Evolutionary conservation across 805 yeast species (phyloP), one percentile per base, ranked within the genome.

Genomic region (Hanseniaspora clermontiae): DNA sequence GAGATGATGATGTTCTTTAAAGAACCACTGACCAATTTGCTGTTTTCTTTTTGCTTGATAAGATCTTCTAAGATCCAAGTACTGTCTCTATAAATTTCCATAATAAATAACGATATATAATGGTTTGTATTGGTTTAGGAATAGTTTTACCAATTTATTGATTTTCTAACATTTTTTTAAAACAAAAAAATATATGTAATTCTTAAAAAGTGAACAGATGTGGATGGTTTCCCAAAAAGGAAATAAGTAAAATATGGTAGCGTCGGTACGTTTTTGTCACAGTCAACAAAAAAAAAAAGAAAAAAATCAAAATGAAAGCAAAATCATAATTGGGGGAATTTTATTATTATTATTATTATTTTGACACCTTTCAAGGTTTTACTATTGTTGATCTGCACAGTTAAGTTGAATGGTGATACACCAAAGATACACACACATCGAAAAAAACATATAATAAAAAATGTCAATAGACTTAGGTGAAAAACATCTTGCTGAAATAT

Each of bases 1-100:
- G 74, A 77, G 63, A 81, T 76, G 4, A 82, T 74, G 29, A 82
- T 65, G 5, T 73, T 70, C 60, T 77, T 80, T 49, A 81, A 63
- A 0, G 85, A 79, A 0, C 85, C 85, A 24, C 76, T 73, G 51
- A 66, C 62, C 42, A 63, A 57, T n/a, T 55, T 49, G 40, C 70
- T 74, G 39, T 42, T 42, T 20, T 49, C 36, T n/a, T 39, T 55
- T n/a, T 49, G 50, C 27, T 55, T 55, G 24, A 65, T 68, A 19
- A 69, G 61, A 57, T 61, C 65, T 50, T 69, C 72, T 24, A 67
- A 57, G 20, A 69, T 68, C 71, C 71, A 69, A 2, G 71, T 68
- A 1, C 75, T 70, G 57, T 73, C 76, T 48, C 73, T 67, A 58
- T 73, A 73, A 45, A 73, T 64, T 34, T 68, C 61, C 68, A 70